These are phyloP conservation scores for Annulohypoxylon maeteangense DNA, from an alignment of 495 filamentous ascomycete species.

Conservation along the genomic window DNA sequence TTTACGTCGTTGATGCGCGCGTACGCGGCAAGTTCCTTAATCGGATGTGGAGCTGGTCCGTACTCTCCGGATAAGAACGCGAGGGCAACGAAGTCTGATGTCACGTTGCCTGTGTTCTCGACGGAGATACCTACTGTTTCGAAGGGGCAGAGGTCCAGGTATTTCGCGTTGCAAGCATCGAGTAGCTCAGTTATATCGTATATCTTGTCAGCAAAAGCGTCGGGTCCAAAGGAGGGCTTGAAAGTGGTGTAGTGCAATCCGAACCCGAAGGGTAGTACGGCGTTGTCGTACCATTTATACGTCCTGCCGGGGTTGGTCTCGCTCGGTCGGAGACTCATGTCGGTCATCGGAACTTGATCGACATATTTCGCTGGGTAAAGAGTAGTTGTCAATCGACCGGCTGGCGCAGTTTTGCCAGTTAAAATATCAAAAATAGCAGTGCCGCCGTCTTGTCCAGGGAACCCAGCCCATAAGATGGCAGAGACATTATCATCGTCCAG, in stretches of 20 bases:
- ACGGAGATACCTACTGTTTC: slow-evolving; percentile 49
- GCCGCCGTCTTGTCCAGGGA: slow-evolving; percentile 67
- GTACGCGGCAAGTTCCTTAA: slow-evolving; percentile 72
- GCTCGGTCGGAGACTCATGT: slow-evolving; percentile 55
- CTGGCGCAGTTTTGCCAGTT: slow-evolving; percentile 62
- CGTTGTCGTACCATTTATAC: slow-evolving; percentile 55
- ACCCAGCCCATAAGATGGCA: slow-evolving; percentile 63
- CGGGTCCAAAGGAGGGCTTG: slow-evolving; percentile 48
- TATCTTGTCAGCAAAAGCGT: slow-evolving; percentile 23
- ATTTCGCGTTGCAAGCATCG: slow-evolving; percentile 44
- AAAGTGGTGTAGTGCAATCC: slow-evolving; percentile 61
- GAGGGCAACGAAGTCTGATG: slow-evolving; percentile 70
- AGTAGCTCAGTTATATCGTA: slow-evolving; percentile 48
- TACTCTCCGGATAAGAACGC: slow-evolving; percentile 64
- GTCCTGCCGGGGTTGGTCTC: slow-evolving; percentile 53
- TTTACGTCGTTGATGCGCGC: slow-evolving; percentile 60
- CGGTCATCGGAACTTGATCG: slow-evolving; percentile 50
- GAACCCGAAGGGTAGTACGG: slow-evolving; percentile 60
- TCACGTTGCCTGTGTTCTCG: slow-evolving; percentile 63
- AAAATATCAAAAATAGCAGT: slow-evolving; percentile 64
- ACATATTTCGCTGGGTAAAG: slow-evolving; percentile 56
- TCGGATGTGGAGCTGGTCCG: slow-evolving; percentile 70
- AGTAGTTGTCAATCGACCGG: slow-evolving; percentile 70
- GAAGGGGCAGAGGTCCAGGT: slow-evolving; percentile 59
- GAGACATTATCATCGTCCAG: slow-evolving; percentile 61